phyloP scores from a whole-genome alignment of 371 early-diverging fungal genomes.

The Ordospora colligata region DNA sequence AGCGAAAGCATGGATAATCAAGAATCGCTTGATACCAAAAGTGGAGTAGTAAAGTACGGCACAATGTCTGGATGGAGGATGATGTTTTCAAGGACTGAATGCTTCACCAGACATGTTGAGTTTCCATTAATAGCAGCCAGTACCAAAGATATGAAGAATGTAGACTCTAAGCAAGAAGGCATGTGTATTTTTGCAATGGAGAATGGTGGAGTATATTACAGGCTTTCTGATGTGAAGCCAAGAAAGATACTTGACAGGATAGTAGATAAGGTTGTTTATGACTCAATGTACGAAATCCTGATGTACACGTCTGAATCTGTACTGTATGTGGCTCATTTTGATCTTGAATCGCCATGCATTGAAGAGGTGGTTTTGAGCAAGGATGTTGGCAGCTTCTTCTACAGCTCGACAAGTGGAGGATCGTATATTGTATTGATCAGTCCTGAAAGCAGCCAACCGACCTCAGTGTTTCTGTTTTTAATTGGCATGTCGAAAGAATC shows the following conservation, averaged over 20 bases:
- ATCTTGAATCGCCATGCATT: slow-evolving; percentile 7
- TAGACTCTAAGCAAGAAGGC: not conserved
- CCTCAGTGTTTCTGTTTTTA: slow-evolving; percentile 36
- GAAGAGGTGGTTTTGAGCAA: slow-evolving; percentile 10
- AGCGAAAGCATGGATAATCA: too few species aligned
- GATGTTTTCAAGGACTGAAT: not conserved
- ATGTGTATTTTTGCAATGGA: slow-evolving; percentile 38
- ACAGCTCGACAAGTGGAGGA: slow-evolving; percentile 21
- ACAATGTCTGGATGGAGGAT: not conserved
- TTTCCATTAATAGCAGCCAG: not conserved
- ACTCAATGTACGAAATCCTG: slow-evolving; percentile 20
- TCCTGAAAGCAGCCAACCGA: slow-evolving; percentile 11
- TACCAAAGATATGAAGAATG: not conserved
- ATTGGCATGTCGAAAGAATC: not conserved
- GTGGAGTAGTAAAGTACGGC: too few species aligned
- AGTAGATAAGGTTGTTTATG: slow-evolving; percentile 46
- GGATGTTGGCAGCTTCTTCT: slow-evolving; percentile 36
- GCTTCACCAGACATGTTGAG: not conserved
- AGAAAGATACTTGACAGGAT: slow-evolving; percentile 19
- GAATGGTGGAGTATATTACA: slow-evolving; percentile 31
- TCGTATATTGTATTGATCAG: slow-evolving; percentile 25
- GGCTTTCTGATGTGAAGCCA: not conserved
- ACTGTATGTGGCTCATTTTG: slow-evolving; percentile 27
- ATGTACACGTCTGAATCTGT: slow-evolving; percentile 7
- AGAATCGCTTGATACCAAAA: not conserved